Evolutionary conservation across 768 basidiomycete genomes (phyloP).

Genomic region (Tylopilus rubrobrunneus): DNA sequence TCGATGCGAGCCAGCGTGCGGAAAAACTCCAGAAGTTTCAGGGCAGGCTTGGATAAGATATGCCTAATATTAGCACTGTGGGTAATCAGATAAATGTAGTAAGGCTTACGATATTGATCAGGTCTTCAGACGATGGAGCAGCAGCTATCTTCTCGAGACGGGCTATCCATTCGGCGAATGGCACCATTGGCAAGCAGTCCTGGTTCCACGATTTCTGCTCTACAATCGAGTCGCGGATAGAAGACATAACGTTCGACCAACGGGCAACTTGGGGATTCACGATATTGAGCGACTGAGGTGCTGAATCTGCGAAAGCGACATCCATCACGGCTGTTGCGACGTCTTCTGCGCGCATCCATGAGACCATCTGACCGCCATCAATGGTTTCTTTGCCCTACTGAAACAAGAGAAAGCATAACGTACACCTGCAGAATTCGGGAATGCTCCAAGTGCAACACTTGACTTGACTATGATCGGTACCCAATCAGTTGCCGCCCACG

Average conservation of each 20-base stretch:
- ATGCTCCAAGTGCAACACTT: not conserved
- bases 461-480: not conserved
- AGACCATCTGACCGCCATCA: not conserved
- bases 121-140: not conserved
- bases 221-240: not conserved
- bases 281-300: not conserved
- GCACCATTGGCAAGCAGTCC: not conserved
- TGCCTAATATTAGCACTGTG: not conserved
- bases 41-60: not conserved
- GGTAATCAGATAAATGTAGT: not conserved
- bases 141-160: not conserved
- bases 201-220: not conserved
- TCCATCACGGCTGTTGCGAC: not conserved
- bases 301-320: not conserved
- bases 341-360: not conserved
- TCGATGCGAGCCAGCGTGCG: not conserved
- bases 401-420: not conserved
- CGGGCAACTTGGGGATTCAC: not conserved
- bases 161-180: not conserved
- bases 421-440: not conserved
- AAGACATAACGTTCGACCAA: not conserved
- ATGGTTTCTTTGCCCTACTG: not conserved
- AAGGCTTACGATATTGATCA: not conserved
- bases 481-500: slow-evolving; percentile 1
- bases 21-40: not conserved